Evolutionary conservation across 176 grass and related monocot species (phyloP).

Genomic region (Hordeum marinum): DNA sequence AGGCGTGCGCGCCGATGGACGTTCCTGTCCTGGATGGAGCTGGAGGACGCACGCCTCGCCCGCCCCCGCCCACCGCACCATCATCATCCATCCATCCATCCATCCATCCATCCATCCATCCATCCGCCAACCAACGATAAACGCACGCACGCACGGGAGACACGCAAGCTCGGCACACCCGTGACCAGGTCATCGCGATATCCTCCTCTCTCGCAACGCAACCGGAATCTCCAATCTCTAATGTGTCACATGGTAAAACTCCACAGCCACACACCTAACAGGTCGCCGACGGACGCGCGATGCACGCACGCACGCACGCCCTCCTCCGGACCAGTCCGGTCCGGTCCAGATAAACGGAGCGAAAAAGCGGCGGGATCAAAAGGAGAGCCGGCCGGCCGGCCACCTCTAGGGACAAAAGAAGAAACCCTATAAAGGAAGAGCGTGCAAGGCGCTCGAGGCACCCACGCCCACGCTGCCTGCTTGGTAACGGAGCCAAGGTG

Average conservation of each 20-base stretch:
- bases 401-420: background rate
- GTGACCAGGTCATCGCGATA: slow-evolving; percentile 1
- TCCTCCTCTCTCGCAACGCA: background rate
- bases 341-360: background rate
- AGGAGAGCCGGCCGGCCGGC: background rate
- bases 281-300: background rate
- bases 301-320: background rate
- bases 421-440: slow-evolving; percentile 22
- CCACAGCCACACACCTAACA: slow-evolving; percentile 10
- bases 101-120: background rate
- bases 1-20: slow-evolving; percentile 18
- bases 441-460: slow-evolving; percentile 18
- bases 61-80: background rate
- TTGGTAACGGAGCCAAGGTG: slow-evolving; percentile 30
- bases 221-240: background rate
- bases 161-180: background rate
- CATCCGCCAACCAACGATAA: background rate
- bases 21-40: slow-evolving; percentile 9
- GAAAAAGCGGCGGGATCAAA: slow-evolving; percentile 31
- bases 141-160: background rate
- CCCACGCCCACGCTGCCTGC: background rate
- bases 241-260: slow-evolving; percentile 7
- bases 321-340: background rate
- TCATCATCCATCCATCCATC: background rate
- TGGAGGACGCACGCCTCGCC: slow-evolving; percentile 8